phyloP scores from a whole-genome alignment of 768 basidiomycete species.

The Asterophora parasitica region DNA sequence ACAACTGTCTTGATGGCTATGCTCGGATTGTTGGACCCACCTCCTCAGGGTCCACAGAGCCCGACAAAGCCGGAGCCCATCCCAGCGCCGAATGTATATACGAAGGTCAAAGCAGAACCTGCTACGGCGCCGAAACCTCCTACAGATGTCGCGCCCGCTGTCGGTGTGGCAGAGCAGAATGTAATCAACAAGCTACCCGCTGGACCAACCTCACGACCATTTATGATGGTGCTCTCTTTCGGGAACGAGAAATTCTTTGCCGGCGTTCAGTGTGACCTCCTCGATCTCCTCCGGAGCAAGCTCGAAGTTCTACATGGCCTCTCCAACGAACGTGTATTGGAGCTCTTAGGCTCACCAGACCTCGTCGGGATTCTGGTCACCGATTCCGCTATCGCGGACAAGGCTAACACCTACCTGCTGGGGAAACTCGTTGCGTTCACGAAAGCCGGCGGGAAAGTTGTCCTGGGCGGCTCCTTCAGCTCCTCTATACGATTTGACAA shows the following conservation, averaged over 20 bases:
- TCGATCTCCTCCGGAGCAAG: conserved; percentile 11
- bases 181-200: not conserved
- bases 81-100: not conserved
- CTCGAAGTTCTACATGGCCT: conserved; percentile 21
- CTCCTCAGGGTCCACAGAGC: too few species aligned
- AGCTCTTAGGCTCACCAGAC: conserved; percentile 20
- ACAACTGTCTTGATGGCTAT: conserved; percentile 33
- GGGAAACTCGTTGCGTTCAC: conserved; percentile 21
- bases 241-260: conserved; percentile 13
- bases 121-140: too few species aligned
- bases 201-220: conserved; percentile 13
- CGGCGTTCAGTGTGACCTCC: conserved; percentile 14
- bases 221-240: conserved; percentile 18
- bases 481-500: conserved; percentile 8
- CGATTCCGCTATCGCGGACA: conserved; percentile 20
- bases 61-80: too few species aligned
- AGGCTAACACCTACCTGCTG: conserved; percentile 18
- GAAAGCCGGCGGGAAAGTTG: conserved; percentile 24
- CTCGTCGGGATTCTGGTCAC: conserved; percentile 27
- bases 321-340: conserved; percentile 18
- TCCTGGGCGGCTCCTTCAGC: conserved; percentile 26
- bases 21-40: conserved; percentile 28
- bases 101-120: too few species aligned
- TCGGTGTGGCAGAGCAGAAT: not conserved
- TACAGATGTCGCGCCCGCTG: not conserved